A percentile compares a stretch with the other conserved stretches of the same genome.
phyloP scores from a whole-genome alignment of 2,329 filamentous ascomycete genomes.

The Trichoderma oligosporum region DNA sequence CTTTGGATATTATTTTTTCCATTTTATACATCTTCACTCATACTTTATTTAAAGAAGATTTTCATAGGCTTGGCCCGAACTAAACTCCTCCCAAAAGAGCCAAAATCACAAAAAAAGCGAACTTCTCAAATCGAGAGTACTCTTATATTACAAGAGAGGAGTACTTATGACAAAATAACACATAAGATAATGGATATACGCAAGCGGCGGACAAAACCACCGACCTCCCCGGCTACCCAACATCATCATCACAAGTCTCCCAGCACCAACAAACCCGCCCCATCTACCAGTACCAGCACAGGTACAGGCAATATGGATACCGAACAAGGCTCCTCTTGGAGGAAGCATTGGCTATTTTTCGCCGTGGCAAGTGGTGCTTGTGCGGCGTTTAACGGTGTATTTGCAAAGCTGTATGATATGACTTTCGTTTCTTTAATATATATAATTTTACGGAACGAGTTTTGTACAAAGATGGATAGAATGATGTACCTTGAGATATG shows the following conservation, averaged over 20 bases:
- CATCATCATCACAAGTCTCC: neutral
- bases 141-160: no score
- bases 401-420: slow-evolving; percentile 70
- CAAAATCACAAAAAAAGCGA: no score
- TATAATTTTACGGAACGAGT: no score
- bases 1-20: no score
- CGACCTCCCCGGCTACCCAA: slow-evolving; percentile 11
- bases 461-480: no score
- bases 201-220: slow-evolving; percentile 13
- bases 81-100: no score
- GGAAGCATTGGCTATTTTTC: slow-evolving; percentile 56
- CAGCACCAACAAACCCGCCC: neutral
- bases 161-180: neutral
- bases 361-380: slow-evolving; percentile 72
- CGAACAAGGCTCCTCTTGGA: neutral
- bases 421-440: neutral
- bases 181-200: slow-evolving; percentile 5
- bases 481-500: no score
- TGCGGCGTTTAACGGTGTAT: slow-evolving; percentile 76
- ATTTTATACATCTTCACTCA: no score
- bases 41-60: no score
- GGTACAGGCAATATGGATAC: neutral
- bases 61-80: no score
- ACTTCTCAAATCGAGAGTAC: no score
- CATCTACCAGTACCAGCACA: neutral